phyloP scores from a whole-genome alignment of 768 basidiomycete species.

The Lactarius vividus region DNA sequence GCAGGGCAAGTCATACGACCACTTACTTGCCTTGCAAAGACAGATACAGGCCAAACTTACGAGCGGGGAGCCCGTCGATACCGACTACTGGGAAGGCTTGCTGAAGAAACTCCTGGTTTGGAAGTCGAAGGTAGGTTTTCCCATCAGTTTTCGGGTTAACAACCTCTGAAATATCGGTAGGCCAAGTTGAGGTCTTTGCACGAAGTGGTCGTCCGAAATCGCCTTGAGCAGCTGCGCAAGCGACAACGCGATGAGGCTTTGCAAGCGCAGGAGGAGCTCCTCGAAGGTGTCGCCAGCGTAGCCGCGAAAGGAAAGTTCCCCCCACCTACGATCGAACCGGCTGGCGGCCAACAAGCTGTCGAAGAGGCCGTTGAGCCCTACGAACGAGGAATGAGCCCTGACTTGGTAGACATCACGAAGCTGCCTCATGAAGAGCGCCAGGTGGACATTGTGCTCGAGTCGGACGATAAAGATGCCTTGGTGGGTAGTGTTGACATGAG shows the following conservation, averaged over 20 bases:
- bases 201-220: slow-evolving; percentile 94
- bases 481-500: slow-evolving; percentile 33
- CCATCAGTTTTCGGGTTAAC: background rate
- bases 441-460: slow-evolving; percentile 70
- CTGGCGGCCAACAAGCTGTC: slow-evolving; percentile 37
- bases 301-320: slow-evolving; percentile 49
- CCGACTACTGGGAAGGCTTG: slow-evolving; percentile 95
- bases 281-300: slow-evolving; percentile 70
- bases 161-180: slow-evolving; percentile 40
- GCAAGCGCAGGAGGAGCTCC: slow-evolving; percentile 87
- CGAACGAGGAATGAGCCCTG: slow-evolving; percentile 82
- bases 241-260: slow-evolving; percentile 94
- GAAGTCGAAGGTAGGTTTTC: slow-evolving; percentile 80
- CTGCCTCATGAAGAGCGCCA: slow-evolving; percentile 76
- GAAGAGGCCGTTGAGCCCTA: slow-evolving; percentile 78
- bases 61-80: slow-evolving; percentile 93
- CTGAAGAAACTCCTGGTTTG: slow-evolving; percentile 91
- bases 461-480: slow-evolving; percentile 59
- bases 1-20: slow-evolving; percentile 81
- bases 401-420: slow-evolving; percentile 66
- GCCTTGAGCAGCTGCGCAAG: slow-evolving; percentile 93
- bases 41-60: slow-evolving; percentile 85
- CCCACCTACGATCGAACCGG: slow-evolving; percentile 36
- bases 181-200: slow-evolving; percentile 90
- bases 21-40: slow-evolving; percentile 77